Evolutionary conservation across 192 early-diverging fungal genomes (phyloP), one percentile per base, ranked within the genome.

Genomic region (Entomortierella lignicola): DNA sequence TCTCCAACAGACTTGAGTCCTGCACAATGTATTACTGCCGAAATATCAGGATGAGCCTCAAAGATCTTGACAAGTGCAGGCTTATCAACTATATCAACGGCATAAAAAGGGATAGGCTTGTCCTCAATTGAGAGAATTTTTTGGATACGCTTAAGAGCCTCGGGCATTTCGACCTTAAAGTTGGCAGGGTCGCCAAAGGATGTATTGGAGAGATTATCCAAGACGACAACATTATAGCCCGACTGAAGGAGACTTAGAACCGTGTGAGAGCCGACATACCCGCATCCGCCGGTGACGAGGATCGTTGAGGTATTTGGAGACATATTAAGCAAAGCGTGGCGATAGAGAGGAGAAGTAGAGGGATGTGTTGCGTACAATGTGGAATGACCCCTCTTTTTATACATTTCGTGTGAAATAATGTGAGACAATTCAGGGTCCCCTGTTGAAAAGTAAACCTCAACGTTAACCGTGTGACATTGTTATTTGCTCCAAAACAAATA

Each of bases 201-300:
- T 55, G 91, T 89, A 81, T 94, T 98, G 66, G 89, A 90, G 63
- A 99, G 85, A 80, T 97, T 98, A 85, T 99, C 97, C 29, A 97
- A 82, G 8, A 97, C 92, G 17, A 99, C 90, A 37, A 99, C 91
- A 64, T 95, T 87, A 82, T 94, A 94, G 42, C 89, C 89, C 15
- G 82, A 77, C 51, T 88, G 88, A 48, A 88, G 60, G 1, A 99
- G 89, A 72, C 96, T 93, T n/a, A 94, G 72, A 8, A 96, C 93
- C 2, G 93, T 91, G 86, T 99, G 97, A 18, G 91, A 93, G n/a
- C 97, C 96, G 63, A 99, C 97, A 79, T 97, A 99, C 2, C 97
- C 96, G 63, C 91, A 88, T 17, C 92, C 92, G 18, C 92, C 92
- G 26, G 88, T 91, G 37, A 94, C 91, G 23, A 94, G 82, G 63